Conservation (phyloP, 768 basidiomycete genomes). For the Hemileccinum rubropunctum region DNA sequence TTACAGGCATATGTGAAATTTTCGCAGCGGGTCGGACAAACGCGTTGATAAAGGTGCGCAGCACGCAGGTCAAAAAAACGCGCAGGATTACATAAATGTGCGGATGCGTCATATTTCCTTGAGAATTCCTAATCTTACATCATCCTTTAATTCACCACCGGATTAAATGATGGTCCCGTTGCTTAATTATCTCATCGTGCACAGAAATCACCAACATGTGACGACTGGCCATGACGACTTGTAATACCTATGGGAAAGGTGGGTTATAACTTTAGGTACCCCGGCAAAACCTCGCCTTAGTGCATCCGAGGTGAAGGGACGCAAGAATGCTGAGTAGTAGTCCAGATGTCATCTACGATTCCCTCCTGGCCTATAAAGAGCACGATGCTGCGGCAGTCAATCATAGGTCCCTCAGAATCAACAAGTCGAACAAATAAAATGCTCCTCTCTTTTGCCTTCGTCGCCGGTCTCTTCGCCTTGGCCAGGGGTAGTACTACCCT, state of each 20-base stretch:
- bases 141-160: neutral
- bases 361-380: slow-evolving; percentile 6
- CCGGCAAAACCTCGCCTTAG: neutral
- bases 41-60: too few relatives aligned
- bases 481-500: slow-evolving; percentile 22
- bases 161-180: neutral
- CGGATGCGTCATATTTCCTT: too few relatives aligned
- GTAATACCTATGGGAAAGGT: slow-evolving; percentile 5
- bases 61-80: too few relatives aligned
- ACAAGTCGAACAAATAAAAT: slow-evolving; percentile 4
- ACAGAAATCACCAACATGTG: slow-evolving; percentile 2
- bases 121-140: neutral
- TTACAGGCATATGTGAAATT: too few relatives aligned
- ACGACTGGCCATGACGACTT: neutral
- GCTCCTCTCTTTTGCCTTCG: slow-evolving; percentile 13
- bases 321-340: neutral
- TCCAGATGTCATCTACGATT: neutral
- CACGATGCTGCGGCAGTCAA: neutral
- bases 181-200: neutral
- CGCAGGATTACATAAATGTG: too few relatives aligned
- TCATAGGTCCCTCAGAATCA: neutral
- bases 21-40: too few relatives aligned
- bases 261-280: neutral
- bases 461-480: slow-evolving; percentile 7
- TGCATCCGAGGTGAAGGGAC: neutral